Evolutionary conservation across 495 filamentous ascomycete genomes (phyloP).

Genomic region (Parathielavia appendiculata): DNA sequence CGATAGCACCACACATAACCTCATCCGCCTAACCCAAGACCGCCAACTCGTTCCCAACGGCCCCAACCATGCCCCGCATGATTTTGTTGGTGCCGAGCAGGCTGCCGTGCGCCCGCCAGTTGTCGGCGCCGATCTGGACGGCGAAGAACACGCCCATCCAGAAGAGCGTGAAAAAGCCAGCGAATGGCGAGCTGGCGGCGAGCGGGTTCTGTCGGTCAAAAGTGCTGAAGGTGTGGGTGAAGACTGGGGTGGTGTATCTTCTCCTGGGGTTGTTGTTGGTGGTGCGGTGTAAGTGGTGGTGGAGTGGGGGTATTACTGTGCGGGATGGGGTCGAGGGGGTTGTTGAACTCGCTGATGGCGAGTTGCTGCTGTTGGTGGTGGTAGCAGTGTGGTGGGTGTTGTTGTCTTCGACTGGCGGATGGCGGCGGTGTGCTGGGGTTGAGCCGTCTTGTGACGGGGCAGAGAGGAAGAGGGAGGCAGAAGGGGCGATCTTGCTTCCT

Average conservation of each 20-base stretch:
- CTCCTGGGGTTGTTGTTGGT: slow-evolving; percentile 26
- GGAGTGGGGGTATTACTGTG: not conserved
- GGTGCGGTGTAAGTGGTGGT: not conserved
- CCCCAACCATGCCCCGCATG: slow-evolving; percentile 57
- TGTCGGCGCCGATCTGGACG: slow-evolving; percentile 57
- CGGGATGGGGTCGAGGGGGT: not conserved
- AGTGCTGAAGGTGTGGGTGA: slow-evolving; percentile 62
- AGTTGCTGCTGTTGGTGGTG: no score
- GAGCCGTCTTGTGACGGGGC: no score
- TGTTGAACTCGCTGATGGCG: not conserved
- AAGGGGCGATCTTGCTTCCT: no score
- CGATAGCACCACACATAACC: slow-evolving; percentile 55
- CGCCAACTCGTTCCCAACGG: slow-evolving; percentile 61
- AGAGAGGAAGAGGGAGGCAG: no score
- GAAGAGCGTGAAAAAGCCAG: slow-evolving; percentile 74
- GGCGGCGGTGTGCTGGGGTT: no score
- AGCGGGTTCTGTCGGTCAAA: slow-evolving; percentile 64
- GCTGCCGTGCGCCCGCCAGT: slow-evolving; percentile 57
- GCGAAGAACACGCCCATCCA: slow-evolving; percentile 62
- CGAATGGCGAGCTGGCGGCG: slow-evolving; percentile 55
- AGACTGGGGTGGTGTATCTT: slow-evolving; percentile 62
- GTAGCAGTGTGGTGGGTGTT: no score
- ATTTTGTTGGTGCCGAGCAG: slow-evolving; percentile 65
- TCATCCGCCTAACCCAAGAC: slow-evolving; percentile 62
- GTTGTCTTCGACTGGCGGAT: no score